These are phyloP conservation scores for Chaetomiaceae sp. DNA, from an alignment of 2,329 filamentous ascomycete species.

Conservation along the genomic window DNA sequence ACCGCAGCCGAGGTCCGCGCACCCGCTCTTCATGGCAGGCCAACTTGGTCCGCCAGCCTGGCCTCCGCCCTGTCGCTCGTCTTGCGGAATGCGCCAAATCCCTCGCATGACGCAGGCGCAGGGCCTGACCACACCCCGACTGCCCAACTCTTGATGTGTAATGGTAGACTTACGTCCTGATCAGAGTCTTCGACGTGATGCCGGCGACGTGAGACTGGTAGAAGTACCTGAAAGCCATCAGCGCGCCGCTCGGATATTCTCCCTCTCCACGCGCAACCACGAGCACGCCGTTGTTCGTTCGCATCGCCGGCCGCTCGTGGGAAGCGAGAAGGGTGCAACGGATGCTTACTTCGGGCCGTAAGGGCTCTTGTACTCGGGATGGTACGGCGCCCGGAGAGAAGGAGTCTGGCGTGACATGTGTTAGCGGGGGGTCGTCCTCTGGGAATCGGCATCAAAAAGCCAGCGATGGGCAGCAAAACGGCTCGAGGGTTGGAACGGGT, in stretches of 20 bases:
- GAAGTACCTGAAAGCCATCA: slow-evolving; percentile 48
- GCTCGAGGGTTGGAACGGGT: too few species aligned
- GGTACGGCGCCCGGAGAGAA: slow-evolving; percentile 37
- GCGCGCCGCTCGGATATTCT: slow-evolving; percentile 27
- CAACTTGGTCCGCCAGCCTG: not conserved
- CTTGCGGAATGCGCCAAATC: not conserved
- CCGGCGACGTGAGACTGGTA: slow-evolving; percentile 53
- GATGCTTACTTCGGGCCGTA: slow-evolving; percentile 62
- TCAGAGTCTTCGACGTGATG: slow-evolving; percentile 45
- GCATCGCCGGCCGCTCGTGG: not conserved
- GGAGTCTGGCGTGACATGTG: slow-evolving; percentile 39
- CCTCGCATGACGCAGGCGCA: not conserved
- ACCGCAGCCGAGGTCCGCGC: not conserved
- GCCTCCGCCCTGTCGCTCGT: not conserved
- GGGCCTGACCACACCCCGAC: not conserved
- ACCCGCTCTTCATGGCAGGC: not conserved
- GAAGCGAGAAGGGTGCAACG: not conserved
- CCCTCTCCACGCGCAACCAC: not conserved
- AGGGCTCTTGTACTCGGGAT: slow-evolving; percentile 53
- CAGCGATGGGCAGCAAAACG: not conserved
- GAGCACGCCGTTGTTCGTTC: not conserved
- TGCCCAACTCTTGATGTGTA: not conserved
- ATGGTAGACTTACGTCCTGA: slow-evolving; percentile 47
- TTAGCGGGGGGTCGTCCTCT: slow-evolving; percentile 28
- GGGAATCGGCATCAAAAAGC: not conserved